Base-by-base conservation (phyloP, 1,139 yeast genomes). In the Diutina rugosa region DNA sequence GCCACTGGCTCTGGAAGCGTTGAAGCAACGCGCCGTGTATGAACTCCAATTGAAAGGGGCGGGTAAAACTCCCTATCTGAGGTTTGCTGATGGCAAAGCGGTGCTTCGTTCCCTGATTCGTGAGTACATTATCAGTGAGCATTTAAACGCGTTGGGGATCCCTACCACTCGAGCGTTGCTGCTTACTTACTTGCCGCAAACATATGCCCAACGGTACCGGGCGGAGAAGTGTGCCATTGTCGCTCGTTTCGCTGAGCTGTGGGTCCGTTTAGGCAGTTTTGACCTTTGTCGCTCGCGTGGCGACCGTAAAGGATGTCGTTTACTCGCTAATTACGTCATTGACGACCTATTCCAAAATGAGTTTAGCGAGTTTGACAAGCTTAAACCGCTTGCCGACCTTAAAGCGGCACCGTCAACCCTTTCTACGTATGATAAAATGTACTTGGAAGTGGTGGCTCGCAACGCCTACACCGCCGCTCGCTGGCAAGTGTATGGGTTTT, bases 51-150 rank as follows among this genome's bases (percentile, higher is more conserved):
- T 91, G 59, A 93, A 91, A 69, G 99, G 99, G 0, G 84, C 95
- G 0, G 99, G 99, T 0, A 72, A 81, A 64, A 91, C 98, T 0
- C 97, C 98, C 0, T 93, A 78, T 67, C 87, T 96, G 0, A 76
- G 99, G 58, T 91, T 91, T 76, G 98, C 97, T 0, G 99, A 93
- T 69, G 99, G 99, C 1, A 90, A 90, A 64, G 98, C 98, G 0
- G 96, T 90, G 2, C 66, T 93, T 29, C 71, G 97, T 60, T 89
- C 97, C 2, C 84, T 95, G 46, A 83, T 93, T 48, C 75, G 98
- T 53, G 99, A 93, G 67, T 91, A 88, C 59, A 76, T 91, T 57
- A 87, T 88, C 1, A 86, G 95, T 4, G 99, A 93, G 65, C 84
- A 88, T 54, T 73, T 91, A 57, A 70, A 87, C 66, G 87, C 91